phyloP scores from a whole-genome alignment of 2,329 filamentous ascomycete genomes.

The Claviceps maximensis region DNA sequence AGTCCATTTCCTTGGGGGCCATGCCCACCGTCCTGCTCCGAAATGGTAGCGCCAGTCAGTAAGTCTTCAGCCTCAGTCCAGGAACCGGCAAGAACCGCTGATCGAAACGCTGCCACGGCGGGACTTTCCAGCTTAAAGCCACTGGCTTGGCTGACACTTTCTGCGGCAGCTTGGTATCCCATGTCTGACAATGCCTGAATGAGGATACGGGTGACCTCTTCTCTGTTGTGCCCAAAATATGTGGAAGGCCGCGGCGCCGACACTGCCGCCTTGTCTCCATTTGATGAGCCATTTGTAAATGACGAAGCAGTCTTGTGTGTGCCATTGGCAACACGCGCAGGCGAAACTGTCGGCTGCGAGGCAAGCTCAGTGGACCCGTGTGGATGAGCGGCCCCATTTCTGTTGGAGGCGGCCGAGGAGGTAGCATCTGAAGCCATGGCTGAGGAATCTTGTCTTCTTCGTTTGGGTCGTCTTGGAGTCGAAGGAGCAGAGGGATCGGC shows the following conservation, averaged over 20 bases:
- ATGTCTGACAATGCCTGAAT: slow-evolving; percentile 85
- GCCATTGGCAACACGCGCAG: slow-evolving; percentile 30
- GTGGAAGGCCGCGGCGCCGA: slow-evolving; percentile 13
- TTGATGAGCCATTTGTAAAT: slow-evolving; percentile 42
- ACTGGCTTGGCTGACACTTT: slow-evolving; percentile 64
- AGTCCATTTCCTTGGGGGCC: slow-evolving; percentile 41
- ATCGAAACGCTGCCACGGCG: slow-evolving; percentile 74
- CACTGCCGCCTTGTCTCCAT: slow-evolving; percentile 13
- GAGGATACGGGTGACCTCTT: slow-evolving; percentile 84
- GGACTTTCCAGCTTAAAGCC: slow-evolving; percentile 78
- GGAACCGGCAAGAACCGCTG: slow-evolving; percentile 62
- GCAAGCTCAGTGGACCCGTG: slow-evolving; percentile 28
- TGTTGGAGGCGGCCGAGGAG: slow-evolving; percentile 38
- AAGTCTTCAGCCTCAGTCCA: slow-evolving; percentile 81
- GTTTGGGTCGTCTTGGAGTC: slow-evolving; percentile 21
- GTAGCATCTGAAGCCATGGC: slow-evolving; percentile 53
- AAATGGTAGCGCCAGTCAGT: slow-evolving; percentile 42
- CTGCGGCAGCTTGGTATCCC: slow-evolving; percentile 69
- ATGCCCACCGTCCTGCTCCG: slow-evolving; percentile 18
- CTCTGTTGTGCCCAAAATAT: slow-evolving; percentile 78
- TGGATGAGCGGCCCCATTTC: slow-evolving; percentile 27
- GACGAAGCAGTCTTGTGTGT: slow-evolving; percentile 27
- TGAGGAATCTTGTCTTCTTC: slow-evolving; percentile 41
- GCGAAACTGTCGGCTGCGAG: slow-evolving; percentile 11
- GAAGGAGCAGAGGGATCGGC: slow-evolving; percentile 7